Conservation (phyloP, 768 basidiomycete species). For the Atractiella rhizophila region DNA sequence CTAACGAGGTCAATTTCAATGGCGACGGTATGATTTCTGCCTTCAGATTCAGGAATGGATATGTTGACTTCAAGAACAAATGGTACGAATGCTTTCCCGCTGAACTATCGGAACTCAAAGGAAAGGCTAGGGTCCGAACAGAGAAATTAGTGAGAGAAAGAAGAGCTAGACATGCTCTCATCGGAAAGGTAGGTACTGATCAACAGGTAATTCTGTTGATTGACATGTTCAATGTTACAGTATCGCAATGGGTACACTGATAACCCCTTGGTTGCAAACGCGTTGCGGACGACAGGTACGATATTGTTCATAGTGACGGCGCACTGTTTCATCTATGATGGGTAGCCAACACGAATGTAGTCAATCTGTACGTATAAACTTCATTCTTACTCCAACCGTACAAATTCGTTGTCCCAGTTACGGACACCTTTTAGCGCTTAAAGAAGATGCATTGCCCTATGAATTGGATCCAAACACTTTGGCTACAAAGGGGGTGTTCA, state of each 20-base stretch:
- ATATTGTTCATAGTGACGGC: not conserved
- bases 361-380: slow-evolving; percentile 1
- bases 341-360: slow-evolving; percentile 5
- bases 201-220: no score
- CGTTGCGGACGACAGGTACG: not conserved
- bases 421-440: slow-evolving; percentile 1
- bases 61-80: slow-evolving; percentile 1
- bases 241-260: slow-evolving; percentile 8
- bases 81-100: not conserved
- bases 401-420: not conserved
- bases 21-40: slow-evolving; percentile 4
- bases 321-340: not conserved
- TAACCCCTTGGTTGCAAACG: slow-evolving; percentile 1
- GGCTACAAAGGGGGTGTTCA: slow-evolving; percentile 1
- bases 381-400: not conserved
- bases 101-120: not conserved
- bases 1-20: slow-evolving; percentile 7
- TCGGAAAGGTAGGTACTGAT: no score
- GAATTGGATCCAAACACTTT: slow-evolving; percentile 4
- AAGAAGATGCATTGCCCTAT: slow-evolving; percentile 7
- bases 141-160: slow-evolving; percentile 3
- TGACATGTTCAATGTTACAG: no score
- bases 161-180: not conserved
- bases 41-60: slow-evolving; percentile 2
- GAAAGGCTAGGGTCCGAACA: slow-evolving; percentile 4